A percentile compares a stretch with the other conserved stretches of the same genome.
Conservation (phyloP, 2,329 filamentous ascomycete species). For the Ophidiomyces ophidiicola region DNA sequence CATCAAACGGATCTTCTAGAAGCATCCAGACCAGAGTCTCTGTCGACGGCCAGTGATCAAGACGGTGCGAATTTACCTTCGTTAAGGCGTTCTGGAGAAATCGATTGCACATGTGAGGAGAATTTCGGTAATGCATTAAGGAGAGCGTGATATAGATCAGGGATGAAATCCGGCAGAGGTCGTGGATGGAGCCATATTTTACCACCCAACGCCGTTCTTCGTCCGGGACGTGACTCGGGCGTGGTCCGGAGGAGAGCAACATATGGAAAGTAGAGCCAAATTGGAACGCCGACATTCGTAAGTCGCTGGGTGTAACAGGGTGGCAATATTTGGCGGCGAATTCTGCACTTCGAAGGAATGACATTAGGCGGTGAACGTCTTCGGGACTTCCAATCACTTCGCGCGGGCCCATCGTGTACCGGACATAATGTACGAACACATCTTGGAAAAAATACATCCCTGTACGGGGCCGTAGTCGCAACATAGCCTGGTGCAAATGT, state of each 20-base stretch:
- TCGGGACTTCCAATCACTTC: conserved; percentile 13
- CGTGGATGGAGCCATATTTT: conserved; percentile 23
- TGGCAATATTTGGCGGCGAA: conserved; percentile 24
- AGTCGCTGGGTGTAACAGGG: conserved; percentile 17
- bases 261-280: conserved; percentile 30
- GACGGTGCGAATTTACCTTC: conserved; percentile 22
- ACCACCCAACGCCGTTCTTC: conserved; percentile 29
- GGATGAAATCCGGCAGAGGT: conserved; percentile 27
- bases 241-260: conserved; percentile 32
- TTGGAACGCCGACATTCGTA: conserved; percentile 20
- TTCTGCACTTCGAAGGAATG: conserved; percentile 28
- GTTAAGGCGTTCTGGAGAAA: conserved; percentile 23
- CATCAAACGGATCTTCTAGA: conserved; percentile 25
- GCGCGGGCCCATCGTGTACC: conserved; percentile 22
- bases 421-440: conserved; percentile 27
- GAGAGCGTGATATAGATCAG: conserved; percentile 31
- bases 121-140: conserved; percentile 27
- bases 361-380: conserved; percentile 22
- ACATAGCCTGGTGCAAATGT: conserved; percentile 24
- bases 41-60: conserved; percentile 27
- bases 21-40: conserved; percentile 33
- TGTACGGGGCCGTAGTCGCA: conserved; percentile 23
- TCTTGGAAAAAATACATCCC: conserved; percentile 20
- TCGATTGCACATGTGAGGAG: conserved; percentile 22
- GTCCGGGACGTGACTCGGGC: conserved; percentile 27